Evolutionary conservation across 805 yeast species (phyloP), one percentile per base, ranked within the genome.

Genomic region (Ogataea methylovora): DNA sequence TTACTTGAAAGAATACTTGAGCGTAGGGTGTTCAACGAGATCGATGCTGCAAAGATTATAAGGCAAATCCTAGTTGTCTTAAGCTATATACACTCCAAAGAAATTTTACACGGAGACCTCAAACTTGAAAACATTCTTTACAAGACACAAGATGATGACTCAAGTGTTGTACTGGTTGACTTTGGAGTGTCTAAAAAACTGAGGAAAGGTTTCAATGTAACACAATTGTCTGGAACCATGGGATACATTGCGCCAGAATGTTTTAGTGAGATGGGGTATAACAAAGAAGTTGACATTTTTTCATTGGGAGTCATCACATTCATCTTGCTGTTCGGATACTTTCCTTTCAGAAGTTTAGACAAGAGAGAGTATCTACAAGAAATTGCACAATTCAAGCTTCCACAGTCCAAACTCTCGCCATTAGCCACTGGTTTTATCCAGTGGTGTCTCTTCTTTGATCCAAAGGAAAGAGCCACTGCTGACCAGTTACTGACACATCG

Each of bases 241-340:
- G 95, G 95, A 2, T 86, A 86, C 53, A 95, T 94, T 14, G 95
- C 95, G 0, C 96, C 96, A 0, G 96, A 86, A 52, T 85, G 86
- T 4, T 65, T 86, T 17, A 18, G 1, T 8, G 18, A 21, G 12
- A 14, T 24, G 5, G 23, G 20, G 4, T 30, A 23, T 23, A 23
- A 17, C 15, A 17, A 14, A 23, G 23, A 30, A 19, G 27, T 24
- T 12, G 33, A 30, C 19, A 12, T 30, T 4, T 30, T 30, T 30
- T 22, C 33, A 5, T 7, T 30, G 22, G 33, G 33, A 6, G 33
- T 30, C n/a, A 30, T 30, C 4, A 13, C 12, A 13, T 30, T 24
- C 13, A 7, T 30, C 5, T 13, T 30, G 17, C 12, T 30, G 15
- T 30, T 14, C 20, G 33, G 33, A 4, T 19, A 23, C 10, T 30